Evolutionary conservation across 2,329 filamentous ascomycete species (phyloP).

Genomic region (Geosmithia morbida): DNA sequence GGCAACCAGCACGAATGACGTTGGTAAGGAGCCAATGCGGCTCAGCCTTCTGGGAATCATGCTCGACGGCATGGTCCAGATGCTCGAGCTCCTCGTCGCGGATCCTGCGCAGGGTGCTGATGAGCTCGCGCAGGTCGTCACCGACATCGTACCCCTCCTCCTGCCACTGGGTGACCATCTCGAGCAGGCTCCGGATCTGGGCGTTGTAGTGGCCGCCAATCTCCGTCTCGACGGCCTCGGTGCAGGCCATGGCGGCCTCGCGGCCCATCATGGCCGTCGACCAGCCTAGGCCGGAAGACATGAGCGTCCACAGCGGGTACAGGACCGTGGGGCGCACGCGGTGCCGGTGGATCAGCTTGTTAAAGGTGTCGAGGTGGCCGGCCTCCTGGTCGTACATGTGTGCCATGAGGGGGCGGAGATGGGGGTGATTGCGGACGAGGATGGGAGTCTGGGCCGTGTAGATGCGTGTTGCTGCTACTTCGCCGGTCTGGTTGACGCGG

Average conservation of each 20-base stretch:
- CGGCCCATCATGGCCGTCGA: slow-evolving; percentile 75
- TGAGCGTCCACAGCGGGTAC: slow-evolving; percentile 76
- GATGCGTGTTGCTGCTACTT: slow-evolving; percentile 91
- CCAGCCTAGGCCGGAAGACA: slow-evolving; percentile 77
- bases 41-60: slow-evolving; percentile 80
- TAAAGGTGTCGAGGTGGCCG: slow-evolving; percentile 76
- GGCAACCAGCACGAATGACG: slow-evolving; percentile 78
- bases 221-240: slow-evolving; percentile 95
- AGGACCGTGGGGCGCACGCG: slow-evolving; percentile 85
- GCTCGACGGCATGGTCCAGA: slow-evolving; percentile 83
- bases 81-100: slow-evolving; percentile 95
- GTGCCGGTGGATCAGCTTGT: slow-evolving; percentile 66
- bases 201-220: slow-evolving; percentile 93
- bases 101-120: slow-evolving; percentile 65
- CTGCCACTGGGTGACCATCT: slow-evolving; percentile 68
- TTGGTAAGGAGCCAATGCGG: slow-evolving; percentile 83
- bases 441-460: slow-evolving; percentile 79
- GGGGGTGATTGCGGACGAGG: slow-evolving; percentile 67
- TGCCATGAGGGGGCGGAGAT: slow-evolving; percentile 79
- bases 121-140: slow-evolving; percentile 58
- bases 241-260: slow-evolving; percentile 96
- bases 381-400: slow-evolving; percentile 99
- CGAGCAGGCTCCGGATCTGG: slow-evolving; percentile 69
- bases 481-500: slow-evolving; percentile 92
- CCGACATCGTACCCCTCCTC: slow-evolving; percentile 66